Evolutionary conservation across 495 filamentous ascomycete species (phyloP), one percentile per base, ranked within the genome.

Genomic region (Sabuloglossum arenarium): DNA sequence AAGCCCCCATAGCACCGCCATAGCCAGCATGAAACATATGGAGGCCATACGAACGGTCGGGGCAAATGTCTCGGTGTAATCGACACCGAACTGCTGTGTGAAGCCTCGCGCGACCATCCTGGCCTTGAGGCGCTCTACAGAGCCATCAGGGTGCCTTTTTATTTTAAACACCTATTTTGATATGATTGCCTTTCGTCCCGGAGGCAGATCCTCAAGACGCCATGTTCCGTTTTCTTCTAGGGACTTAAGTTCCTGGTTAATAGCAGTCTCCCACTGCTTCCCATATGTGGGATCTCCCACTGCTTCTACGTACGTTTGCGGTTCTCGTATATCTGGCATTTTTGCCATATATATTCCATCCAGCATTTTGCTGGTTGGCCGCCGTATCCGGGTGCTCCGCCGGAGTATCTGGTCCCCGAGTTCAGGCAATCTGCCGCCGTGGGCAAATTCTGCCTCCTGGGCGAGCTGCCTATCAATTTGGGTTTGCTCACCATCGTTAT

Each of bases 51-150:
- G 30, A 32, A 51, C 58, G 21, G 59, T 59, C 16, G 62, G 51
- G 16, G 47, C 60, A 55, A 66, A 66, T 6, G 60, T 64, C 21
- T 66, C 59, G 10, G 60, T 56, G 46, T 58, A 66, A 25, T 66
- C 61, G 19, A 63, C 27, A 14, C 64, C 64, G 11, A 58, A 49
- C 14, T 58, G 34, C 59, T 66, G 60, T 1, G 57, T 37, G 31
- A 58, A 64, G 12, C 64, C 64, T 59, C 58, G 53, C n/a, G 57
- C 57, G 0, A 66, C 60, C 24, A 61, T 24, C 34, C 60, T 27
- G 6, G 61, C 64, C 45, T 66, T 66, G 34, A 58, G 66, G 11
- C 58, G 30, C 6, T 56, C 46, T 1, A 62, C 14, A 24, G n/a
- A 27, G 31, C 54, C 59, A 53, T 55, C 34, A 8, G 21, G 12